Evolutionary conservation across 352 stramenopile species (phyloP).

Genomic region (Phytophthora multivora): DNA sequence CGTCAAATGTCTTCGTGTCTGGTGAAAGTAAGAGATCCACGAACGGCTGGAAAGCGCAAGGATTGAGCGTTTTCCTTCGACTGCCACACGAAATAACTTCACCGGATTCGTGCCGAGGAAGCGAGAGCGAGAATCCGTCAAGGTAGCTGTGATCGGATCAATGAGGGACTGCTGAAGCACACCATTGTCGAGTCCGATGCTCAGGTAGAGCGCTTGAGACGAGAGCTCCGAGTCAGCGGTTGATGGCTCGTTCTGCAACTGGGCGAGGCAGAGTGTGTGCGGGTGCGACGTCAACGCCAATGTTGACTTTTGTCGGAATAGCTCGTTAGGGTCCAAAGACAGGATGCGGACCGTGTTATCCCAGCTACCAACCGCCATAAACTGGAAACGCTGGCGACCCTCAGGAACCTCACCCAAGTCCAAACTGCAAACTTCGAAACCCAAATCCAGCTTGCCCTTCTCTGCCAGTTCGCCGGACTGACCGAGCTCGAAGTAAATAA

Average conservation of each 20-base stretch:
- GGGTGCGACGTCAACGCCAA: constrained; percentile 84
- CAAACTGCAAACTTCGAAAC: constrained; percentile 97
- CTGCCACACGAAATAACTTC: constrained; percentile 92
- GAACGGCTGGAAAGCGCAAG: constrained; percentile 94
- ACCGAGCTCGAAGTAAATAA: constrained; percentile 99
- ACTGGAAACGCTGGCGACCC: constrained; percentile 94
- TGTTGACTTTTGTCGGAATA: constrained; percentile 88
- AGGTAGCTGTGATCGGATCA: constrained; percentile 85
- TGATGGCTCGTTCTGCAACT: constrained; percentile 79
- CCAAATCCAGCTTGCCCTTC: constrained; percentile 93
- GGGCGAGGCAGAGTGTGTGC: constrained; percentile 80
- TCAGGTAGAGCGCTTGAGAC: constrained; percentile 76
- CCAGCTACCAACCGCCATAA: constrained; percentile 96
- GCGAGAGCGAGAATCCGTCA: constrained; percentile 90
- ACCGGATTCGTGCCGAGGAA: constrained; percentile 96
- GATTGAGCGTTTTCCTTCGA: constrained; percentile 91
- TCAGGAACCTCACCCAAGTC: constrained; percentile 95
- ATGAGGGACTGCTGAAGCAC: constrained; percentile 93
- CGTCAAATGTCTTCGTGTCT: constrained; percentile 91
- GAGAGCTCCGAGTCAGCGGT: constrained; percentile 56
- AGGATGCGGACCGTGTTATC: constrained; percentile 94
- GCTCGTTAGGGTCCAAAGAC: constrained; percentile 92
- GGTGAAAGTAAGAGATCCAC: constrained; percentile 96
- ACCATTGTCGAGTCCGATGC: constrained; percentile 94
- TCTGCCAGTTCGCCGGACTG: constrained; percentile 93